Evolutionary conservation across 371 early-diverging fungal species (phyloP), one percentile per base, ranked within the genome.

Genomic region (Gilbertella persicaria): DNA sequence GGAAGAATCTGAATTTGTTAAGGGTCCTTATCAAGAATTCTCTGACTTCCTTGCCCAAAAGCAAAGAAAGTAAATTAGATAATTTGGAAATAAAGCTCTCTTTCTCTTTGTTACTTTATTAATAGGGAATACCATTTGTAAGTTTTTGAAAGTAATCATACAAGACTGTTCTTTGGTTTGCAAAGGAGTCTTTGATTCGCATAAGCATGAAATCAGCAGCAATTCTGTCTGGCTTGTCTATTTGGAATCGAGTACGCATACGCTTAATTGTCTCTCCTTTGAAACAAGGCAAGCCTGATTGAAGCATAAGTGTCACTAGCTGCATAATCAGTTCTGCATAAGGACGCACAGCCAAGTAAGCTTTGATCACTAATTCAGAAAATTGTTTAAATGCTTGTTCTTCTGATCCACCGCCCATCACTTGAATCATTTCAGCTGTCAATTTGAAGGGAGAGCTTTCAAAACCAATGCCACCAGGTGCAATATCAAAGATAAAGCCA

Each of bases 381-480:
- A 96, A 97, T 69, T 87, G 83, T 45, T 81, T 71, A 72, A 93
- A 98, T 14, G 88, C 83, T 49, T 94, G 94, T 33, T 92, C 84
- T 28, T 88, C 86, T 12, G 84, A 73, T 29, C 84, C 82, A 13
- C 94, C 94, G 21, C 98, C 98, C 93, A 99, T 91, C 20, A 99
- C 90, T 57, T 93, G 87, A 30, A 99, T 85, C 89, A 99, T 98
- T 73, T 99, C 99, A 5, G 92, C 82, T 0, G 99, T 99, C 60
- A 99, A 79, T 76, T 99, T 99, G 86, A 99, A 97, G 0, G 99
- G 99, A 2, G 96, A 88, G n/a, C 84, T 88, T 73, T 99, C 99
- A 65, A 99, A 94, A 23, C 89, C 97, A 51, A 96, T 90, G 16
- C 99, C 99, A 53, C 99, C 99, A 0, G 99, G 99, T 7, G 98